Evolutionary conservation across 306 rosid genomes (phyloP).

Genomic region (Rosa lucieae): DNA sequence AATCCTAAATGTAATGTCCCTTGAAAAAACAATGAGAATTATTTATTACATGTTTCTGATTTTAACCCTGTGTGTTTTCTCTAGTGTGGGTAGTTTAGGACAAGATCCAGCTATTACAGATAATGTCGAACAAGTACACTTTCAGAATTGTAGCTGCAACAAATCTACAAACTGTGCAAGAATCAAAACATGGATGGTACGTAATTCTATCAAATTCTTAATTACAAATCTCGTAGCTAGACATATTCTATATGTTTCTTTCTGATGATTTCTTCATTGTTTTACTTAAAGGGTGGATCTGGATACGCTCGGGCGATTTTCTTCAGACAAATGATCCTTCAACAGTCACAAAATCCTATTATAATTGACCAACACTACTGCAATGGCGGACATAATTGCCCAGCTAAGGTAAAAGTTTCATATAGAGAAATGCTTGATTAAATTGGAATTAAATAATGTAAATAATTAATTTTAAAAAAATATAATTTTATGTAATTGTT

Average conservation of each 20-base stretch:
- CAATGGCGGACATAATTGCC: background rate
- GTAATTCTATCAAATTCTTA: background rate
- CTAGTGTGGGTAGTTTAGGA: conserved; percentile 27
- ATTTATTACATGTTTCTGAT: background rate
- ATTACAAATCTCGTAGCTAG: background rate
- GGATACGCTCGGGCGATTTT: conserved; percentile 6
- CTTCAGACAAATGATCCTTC: background rate
- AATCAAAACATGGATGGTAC: conserved; percentile 26
- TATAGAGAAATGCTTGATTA: background rate
- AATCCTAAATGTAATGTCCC: background rate
- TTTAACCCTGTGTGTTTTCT: background rate
- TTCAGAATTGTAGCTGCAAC: conserved; percentile 12
- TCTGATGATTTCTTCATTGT: background rate
- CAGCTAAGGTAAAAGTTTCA: background rate
- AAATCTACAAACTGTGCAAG: conserved; percentile 21
- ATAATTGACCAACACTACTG: conserved; percentile 5
- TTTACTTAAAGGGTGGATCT: background rate
- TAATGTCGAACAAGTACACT: conserved; percentile 12
- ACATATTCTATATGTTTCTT: background rate
- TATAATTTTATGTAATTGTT: too few species aligned
- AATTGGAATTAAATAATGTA: too few species aligned
- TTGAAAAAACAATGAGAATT: background rate
- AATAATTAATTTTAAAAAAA: too few species aligned
- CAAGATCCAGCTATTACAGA: background rate
- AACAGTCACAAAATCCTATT: background rate